Conservation (phyloP, 805 yeast species). For the Wickerhamia fluorescens region DNA sequence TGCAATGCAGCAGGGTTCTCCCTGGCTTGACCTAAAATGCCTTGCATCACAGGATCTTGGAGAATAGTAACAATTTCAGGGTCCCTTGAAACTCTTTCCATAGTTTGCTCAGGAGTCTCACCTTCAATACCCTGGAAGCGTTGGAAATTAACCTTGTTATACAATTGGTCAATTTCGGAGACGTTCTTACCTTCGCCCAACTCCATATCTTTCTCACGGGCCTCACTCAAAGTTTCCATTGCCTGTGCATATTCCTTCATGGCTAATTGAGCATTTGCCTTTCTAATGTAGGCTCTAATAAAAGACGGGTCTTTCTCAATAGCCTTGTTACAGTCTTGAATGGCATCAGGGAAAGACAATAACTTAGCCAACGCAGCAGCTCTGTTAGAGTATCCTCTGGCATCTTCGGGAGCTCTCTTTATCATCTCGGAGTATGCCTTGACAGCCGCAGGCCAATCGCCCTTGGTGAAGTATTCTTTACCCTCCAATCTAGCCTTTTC, state of each 20-base stretch:
- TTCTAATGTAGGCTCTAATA: constrained; percentile 92
- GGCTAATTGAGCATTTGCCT: constrained; percentile 90
- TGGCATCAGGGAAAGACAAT: constrained; percentile 95
- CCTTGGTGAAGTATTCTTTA: constrained; percentile 78
- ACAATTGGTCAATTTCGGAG: constrained; percentile 76
- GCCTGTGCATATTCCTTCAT: constrained; percentile 81
- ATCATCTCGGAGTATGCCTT: constrained; percentile 93
- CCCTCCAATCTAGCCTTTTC: constrained; percentile 94
- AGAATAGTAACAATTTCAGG: constrained; percentile 89
- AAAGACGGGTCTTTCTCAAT: constrained; percentile 82
- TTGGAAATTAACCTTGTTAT: constrained; percentile 66
- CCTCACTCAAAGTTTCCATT: constrained; percentile 72
- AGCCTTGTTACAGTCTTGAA: constrained; percentile 86
- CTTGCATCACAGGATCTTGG: constrained; percentile 94
- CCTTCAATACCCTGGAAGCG: constrained; percentile 79
- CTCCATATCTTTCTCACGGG: constrained; percentile 67
- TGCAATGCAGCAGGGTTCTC: constrained; percentile 94
- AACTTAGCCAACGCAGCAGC: constrained; percentile 95
- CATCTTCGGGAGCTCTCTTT: constrained; percentile 94
- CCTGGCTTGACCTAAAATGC: constrained; percentile 88
- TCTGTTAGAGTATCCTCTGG: constrained; percentile 94
- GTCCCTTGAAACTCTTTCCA: constrained; percentile 83
- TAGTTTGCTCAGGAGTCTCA: constrained; percentile 91
- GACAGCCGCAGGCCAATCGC: constrained; percentile 96
- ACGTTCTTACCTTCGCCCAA: constrained; percentile 48